A percentile compares a stretch with the other conserved stretches of the same genome.
Conservation (phyloP, 1,284 basidiomycete species). For the Cutaneotrichosporon spelunceum region DNA sequence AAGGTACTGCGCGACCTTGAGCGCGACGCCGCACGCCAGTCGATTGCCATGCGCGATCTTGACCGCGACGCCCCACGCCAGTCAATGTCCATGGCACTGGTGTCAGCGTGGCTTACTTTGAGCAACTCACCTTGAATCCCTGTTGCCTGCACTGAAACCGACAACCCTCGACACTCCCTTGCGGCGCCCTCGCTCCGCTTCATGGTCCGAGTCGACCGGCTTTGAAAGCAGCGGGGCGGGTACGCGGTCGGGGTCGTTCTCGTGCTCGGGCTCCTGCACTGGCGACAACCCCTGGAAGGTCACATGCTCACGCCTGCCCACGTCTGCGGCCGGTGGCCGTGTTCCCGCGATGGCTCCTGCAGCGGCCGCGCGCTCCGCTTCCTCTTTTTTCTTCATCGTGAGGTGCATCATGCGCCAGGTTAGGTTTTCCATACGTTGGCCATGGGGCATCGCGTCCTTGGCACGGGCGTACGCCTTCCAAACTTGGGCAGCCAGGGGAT, state of each 20-base stretch:
- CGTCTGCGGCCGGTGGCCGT: background rate
- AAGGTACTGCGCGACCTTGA: constrained; percentile 51
- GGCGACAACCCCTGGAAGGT: constrained; percentile 7
- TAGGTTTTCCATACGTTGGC: constrained; percentile 92
- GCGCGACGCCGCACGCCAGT: constrained; percentile 54
- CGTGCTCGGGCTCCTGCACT: background rate
- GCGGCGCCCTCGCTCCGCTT: constrained; percentile 54
- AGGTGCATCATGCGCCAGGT: constrained; percentile 99
- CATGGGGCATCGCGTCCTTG: constrained; percentile 81
- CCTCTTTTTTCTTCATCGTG: constrained; percentile 61
- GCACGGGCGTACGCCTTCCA: constrained; percentile 95
- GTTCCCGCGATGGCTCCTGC: background rate
- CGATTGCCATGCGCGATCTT: constrained; percentile 76
- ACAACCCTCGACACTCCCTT: constrained; percentile 55
- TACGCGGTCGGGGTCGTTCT: background rate
- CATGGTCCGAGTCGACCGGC: constrained; percentile 3
- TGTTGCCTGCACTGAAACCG: constrained; percentile 49
- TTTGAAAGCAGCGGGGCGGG: background rate
- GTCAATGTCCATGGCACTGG: constrained; percentile 66
- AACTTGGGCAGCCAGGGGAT: constrained; percentile 89
- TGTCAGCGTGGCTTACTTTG: constrained; percentile 11
- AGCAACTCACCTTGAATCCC: constrained; percentile 25
- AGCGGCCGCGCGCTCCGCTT: constrained; percentile 11
- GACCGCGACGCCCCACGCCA: constrained; percentile 91
- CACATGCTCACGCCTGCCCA: background rate